phyloP scores from a whole-genome alignment of 164 flowering plant species.

The Nelumbo lutea region DNA sequence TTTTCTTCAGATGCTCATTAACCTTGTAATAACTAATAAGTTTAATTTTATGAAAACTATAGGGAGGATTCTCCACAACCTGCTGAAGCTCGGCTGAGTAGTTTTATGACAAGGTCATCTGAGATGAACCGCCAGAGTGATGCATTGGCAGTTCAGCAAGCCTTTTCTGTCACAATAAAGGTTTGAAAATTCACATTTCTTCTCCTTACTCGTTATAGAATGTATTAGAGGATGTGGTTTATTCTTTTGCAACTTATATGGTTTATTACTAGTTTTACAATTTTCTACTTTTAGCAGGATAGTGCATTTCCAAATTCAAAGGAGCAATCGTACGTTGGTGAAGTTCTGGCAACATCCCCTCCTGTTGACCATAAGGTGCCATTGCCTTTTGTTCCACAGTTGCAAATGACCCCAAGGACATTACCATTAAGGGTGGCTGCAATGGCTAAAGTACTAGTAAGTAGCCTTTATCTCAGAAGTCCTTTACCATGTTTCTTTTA shows the following conservation, averaged over 20 bases:
- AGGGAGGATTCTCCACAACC: slow-evolving; percentile 49
- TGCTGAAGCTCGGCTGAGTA: slow-evolving; percentile 26
- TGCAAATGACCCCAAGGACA: slow-evolving; percentile 47
- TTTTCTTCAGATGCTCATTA: background rate
- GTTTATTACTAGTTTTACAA: background rate
- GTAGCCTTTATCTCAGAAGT: slow-evolving; percentile 17
- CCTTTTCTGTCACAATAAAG: slow-evolving; percentile 61
- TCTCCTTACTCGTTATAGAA: background rate
- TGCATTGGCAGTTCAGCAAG: slow-evolving; percentile 86
- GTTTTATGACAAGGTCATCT: slow-evolving; percentile 15
- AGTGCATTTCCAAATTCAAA: slow-evolving; percentile 50
- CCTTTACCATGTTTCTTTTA: background rate
- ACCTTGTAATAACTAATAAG: background rate
- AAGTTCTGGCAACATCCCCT: slow-evolving; percentile 60
- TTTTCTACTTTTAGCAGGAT: slow-evolving; percentile 31
- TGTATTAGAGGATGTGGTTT: background rate
- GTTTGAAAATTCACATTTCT: slow-evolving; percentile 23
- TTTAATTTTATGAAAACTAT: slow-evolving; percentile 13
- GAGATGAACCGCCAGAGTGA: slow-evolving; percentile 76
- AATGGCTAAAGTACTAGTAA: slow-evolving; percentile 82
- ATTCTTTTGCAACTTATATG: background rate
- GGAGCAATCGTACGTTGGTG: slow-evolving; percentile 50
- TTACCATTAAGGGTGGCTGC: slow-evolving; percentile 73
- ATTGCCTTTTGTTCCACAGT: slow-evolving; percentile 64
- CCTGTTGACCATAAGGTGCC: slow-evolving; percentile 22